Conservation (phyloP, 2,329 filamentous ascomycete genomes). For the Ilyonectria mors-panacis region DNA sequence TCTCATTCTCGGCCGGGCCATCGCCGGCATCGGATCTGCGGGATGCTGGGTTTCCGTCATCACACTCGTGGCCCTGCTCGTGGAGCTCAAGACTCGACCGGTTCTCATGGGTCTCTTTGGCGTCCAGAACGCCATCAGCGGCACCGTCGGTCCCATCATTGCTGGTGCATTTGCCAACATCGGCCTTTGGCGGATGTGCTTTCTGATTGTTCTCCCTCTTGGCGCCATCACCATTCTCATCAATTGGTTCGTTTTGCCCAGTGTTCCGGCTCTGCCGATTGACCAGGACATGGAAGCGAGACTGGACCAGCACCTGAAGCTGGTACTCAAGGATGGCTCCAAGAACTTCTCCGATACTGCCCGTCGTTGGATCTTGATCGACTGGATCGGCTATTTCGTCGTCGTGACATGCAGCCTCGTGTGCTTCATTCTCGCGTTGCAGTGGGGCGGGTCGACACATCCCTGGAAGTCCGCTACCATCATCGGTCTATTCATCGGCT, state of each 20-base stretch:
- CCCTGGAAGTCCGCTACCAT: conserved; percentile 6
- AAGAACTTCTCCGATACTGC: neutral
- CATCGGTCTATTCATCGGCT: conserved; percentile 5
- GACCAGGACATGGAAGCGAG: neutral
- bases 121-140: neutral
- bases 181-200: neutral
- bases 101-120: neutral
- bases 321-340: neutral
- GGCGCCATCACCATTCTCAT: neutral
- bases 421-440: conserved; percentile 8
- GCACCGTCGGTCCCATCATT: neutral
- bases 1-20: neutral
- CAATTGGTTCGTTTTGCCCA: neutral
- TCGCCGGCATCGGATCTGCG: neutral
- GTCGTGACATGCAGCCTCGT: conserved; percentile 2
- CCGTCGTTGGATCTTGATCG: conserved; percentile 4
- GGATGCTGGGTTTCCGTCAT: neutral
- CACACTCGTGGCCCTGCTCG: neutral
- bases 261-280: neutral
- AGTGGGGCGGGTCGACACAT: neutral
- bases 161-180: neutral
- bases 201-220: neutral
- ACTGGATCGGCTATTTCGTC: conserved; percentile 5
- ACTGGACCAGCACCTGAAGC: neutral
- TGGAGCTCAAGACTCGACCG: neutral